Evolutionary conservation across 768 basidiomycete genomes (phyloP).

Genomic region (Amyloporia xantha): DNA sequence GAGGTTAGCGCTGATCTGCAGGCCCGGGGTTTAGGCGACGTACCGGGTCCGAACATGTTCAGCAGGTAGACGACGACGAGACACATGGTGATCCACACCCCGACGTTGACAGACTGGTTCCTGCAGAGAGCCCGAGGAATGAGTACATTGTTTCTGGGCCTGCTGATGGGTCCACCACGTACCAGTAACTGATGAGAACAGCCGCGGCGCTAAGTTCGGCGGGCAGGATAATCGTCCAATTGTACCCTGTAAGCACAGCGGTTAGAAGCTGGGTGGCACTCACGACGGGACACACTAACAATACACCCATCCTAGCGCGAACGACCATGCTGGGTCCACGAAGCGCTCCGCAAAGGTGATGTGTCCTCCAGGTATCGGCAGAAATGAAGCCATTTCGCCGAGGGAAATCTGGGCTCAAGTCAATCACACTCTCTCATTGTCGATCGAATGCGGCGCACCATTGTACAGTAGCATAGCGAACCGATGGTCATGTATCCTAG

Average conservation of each 20-base stretch:
- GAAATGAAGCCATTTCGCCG: slow-evolving; percentile 41
- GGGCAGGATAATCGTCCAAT: slow-evolving; percentile 29
- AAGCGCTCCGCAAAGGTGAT: slow-evolving; percentile 43
- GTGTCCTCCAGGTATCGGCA: slow-evolving; percentile 40
- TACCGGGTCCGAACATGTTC: slow-evolving; percentile 36
- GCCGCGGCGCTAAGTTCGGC: slow-evolving; percentile 47
- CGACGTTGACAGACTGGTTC: slow-evolving; percentile 30
- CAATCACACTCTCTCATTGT: not conserved
- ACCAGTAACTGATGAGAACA: slow-evolving; percentile 45
- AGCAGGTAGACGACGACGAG: slow-evolving; percentile 43
- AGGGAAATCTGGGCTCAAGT: slow-evolving; percentile 20
- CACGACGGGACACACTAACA: slow-evolving; percentile 15
- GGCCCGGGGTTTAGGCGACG: not conserved
- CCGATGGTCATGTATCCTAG: slow-evolving; percentile 34
- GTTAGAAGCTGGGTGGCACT: not conserved
- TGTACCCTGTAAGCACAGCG: slow-evolving; percentile 22
- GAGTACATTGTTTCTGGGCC: not conserved
- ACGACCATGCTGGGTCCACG: slow-evolving; percentile 38
- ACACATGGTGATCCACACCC: slow-evolving; percentile 47
- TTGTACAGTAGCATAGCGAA: slow-evolving; percentile 30
- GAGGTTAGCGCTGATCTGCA: not conserved
- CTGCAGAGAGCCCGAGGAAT: slow-evolving; percentile 4
- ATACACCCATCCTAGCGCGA: slow-evolving; percentile 38
- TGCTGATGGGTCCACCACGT: slow-evolving; percentile 3
- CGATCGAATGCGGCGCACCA: slow-evolving; percentile 24